Evolutionary conservation across 768 basidiomycete genomes (phyloP), one percentile per base, ranked within the genome.

Genomic region (Hericium rajendrae): DNA sequence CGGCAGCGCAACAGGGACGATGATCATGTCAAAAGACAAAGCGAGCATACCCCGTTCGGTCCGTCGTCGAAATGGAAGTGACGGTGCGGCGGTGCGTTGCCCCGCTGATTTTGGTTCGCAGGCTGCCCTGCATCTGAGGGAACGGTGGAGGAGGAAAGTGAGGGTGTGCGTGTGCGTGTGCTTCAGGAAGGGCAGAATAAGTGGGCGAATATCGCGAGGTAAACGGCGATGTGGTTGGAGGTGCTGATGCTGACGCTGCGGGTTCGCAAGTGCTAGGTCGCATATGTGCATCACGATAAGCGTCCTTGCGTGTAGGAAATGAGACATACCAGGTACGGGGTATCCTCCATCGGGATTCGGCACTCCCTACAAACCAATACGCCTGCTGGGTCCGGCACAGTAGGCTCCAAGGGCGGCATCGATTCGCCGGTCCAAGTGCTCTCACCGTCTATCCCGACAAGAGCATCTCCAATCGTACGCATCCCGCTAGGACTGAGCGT

Each of bases 381-480:
- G 11, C 43, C 43, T 6, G 8, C 28, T 32, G 28, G 8, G 8
- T 32, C 28, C 28, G 28, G 15, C 43, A 3, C 6, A n/a, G 43
- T 22, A 13, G 8, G 18, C 24, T 50, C 49, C 18, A 24, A 24
- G 12, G 9, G 24, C 9, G 49, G 18, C 9, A 50, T 50, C 8
- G 43, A 46, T 16, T 46, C 43, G 15, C 16, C 43, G 8, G 43
- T 46, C 43, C 37, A 13, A 24, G 59, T 58, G n/a, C 57, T 59
- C 6, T 13, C 11, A 3, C 26, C 58, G 4, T 60, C 56, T 10
- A 54, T 57, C 20, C 37, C 4, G 4, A 56, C 40, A 60, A 56
- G 5, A 46, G 38, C 59, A 62, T 62, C 57, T 62, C 61, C 6
- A 62, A 20, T 62, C 61, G 37, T 48, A 37, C 39, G 61, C 61